Conservation (phyloP, 306 rosid genomes). For the Argentina anserina region DNA sequence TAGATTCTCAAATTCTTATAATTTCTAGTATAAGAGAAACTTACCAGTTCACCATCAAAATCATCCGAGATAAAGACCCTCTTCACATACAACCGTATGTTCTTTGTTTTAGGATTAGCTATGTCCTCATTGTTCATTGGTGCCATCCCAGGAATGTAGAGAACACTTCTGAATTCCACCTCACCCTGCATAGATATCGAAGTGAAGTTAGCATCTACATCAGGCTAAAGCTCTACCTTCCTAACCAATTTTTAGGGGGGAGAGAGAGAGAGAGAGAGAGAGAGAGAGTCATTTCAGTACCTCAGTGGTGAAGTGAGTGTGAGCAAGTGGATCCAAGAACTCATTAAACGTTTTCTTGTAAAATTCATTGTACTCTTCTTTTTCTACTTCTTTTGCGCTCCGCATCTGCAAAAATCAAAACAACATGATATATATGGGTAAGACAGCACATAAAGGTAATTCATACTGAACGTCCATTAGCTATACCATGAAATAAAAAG, state of each 20-base stretch:
- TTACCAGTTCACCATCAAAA: conserved; percentile 97
- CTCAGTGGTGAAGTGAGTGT: conserved; percentile 95
- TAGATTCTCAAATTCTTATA: conserved; percentile 2
- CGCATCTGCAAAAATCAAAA: conserved; percentile 62
- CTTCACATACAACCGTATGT: conserved; percentile 86
- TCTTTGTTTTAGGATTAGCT: conserved; percentile 85
- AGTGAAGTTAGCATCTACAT: conserved; percentile 20
- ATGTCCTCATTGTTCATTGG: conserved; percentile 97
- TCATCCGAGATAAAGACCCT: conserved; percentile 98
- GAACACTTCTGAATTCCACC: conserved; percentile 90
- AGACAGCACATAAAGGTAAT: not conserved
- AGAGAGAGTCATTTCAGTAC: conserved; percentile 29
- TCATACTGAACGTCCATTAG: not conserved
- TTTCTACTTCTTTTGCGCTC: conserved; percentile 73
- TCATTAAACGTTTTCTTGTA: conserved; percentile 87
- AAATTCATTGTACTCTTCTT: conserved; percentile 86
- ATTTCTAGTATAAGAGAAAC: conserved; percentile 22
- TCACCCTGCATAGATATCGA: conserved; percentile 70
- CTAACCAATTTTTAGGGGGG: not conserved
- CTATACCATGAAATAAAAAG: not conserved
- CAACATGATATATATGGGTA: not conserved
- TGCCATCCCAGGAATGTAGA: conserved; percentile 95
- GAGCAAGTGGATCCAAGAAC: conserved; percentile 83
- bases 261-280: not conserved
- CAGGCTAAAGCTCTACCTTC: not conserved